Base-by-base conservation (phyloP, 495 filamentous ascomycete genomes). In the Podospora fimiseda region DNA sequence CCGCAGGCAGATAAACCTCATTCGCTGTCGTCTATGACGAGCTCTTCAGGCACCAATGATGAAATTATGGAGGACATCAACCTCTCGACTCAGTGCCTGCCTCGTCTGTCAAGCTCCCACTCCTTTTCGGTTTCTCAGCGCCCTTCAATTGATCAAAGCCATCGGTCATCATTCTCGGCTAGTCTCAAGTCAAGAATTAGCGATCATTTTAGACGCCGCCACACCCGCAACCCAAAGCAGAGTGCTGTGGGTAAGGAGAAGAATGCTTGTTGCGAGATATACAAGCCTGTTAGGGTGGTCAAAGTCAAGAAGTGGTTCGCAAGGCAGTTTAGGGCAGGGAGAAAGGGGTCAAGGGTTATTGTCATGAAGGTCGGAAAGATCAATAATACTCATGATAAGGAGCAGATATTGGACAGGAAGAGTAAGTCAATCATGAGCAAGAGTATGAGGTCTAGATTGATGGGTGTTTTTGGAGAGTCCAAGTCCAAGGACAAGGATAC, bases 301-400 rank as follows among this genome's bases (percentile, higher is more conserved):
- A 60, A 60, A 41, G 60, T 59, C 50, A 62, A 57, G 50, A 60
- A 60, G 18, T 62, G 60, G 60, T 22, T 62, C 11, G 53, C 50
- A 8, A 47, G 57, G n/a, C 49, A 56, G 50, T 60, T 60, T 18
- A 46, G 45, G 9, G 60, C 53, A 0, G 48, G 58, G 19, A 50
- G 57, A 11, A 62, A 56, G 57, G 59, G 56, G 20, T 48, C 57
- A 2, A 46, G 49, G 38, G 57, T 52, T 1, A 43, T 56, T 9
- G 50, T 59, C n/a, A 51, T 36, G 21, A 54, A 51, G 52, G 11
- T 11, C 23, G 23, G 5, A 0, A 14, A 33, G 13, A 22, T 13
- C 14, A 5, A n/a, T n/a, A n/a, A 14, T 14, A 19, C 2, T 3
- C n/a, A 47, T 0, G 22, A 0, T 5, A 47, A 47, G 42, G 19